phyloP scores from a whole-genome alignment of 1,139 yeast species.

The Debaryomyces nepalensis region DNA sequence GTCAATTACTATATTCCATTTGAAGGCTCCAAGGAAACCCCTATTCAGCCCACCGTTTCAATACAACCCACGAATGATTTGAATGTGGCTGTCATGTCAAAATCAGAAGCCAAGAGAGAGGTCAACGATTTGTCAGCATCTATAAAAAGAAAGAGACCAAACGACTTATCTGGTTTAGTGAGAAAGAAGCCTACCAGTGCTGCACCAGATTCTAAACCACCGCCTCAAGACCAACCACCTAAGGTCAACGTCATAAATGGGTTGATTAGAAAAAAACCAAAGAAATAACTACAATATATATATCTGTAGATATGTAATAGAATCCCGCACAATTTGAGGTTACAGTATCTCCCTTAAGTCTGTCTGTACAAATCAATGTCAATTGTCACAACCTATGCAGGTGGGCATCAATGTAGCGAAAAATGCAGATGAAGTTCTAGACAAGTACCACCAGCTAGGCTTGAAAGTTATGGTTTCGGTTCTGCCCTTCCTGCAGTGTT shows the following conservation, averaged over 20 bases:
- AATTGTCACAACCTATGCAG: too few species aligned
- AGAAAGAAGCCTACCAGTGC: constrained; percentile 4
- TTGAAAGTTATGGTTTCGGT: too few species aligned
- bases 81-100: constrained; percentile 9
- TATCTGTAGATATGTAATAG: background rate
- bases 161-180: constrained; percentile 29
- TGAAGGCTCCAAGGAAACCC: constrained; percentile 19
- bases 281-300: background rate
- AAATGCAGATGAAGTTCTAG: too few species aligned
- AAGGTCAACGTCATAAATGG: constrained; percentile 5
- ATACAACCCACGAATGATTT: too few species aligned
- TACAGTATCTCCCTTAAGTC: too few species aligned
- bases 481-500: too few species aligned
- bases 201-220: background rate
- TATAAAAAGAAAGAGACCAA: constrained; percentile 21
- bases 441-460: too few species aligned
- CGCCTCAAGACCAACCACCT: background rate
- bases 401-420: too few species aligned
- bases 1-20: constrained; percentile 15
- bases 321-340: too few species aligned
- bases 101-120: constrained; percentile 2
- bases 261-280: constrained; percentile 7
- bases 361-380: too few species aligned
- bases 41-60: too few species aligned
- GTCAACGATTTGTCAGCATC: constrained; percentile 18